These are phyloP conservation scores for Panicum hallii DNA, from an alignment of 202 grass and related monocot species.

Conservation along the genomic window DNA sequence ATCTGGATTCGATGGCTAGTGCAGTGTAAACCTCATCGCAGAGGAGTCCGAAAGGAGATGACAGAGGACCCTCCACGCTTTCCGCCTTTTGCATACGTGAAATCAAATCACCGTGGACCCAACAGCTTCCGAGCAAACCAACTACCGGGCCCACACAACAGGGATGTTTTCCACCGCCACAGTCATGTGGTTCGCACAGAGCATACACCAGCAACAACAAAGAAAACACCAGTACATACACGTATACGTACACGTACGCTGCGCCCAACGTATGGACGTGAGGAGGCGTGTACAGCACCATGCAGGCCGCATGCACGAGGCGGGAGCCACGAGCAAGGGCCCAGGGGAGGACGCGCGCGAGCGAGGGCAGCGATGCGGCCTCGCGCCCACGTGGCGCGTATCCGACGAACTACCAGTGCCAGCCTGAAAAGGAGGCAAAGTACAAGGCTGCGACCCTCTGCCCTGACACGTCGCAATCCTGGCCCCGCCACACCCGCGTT, in stretches of 20 bases:
- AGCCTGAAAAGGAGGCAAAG: background rate
- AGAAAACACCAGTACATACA: background rate
- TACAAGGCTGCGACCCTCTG: constrained; percentile 46
- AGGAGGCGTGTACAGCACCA: constrained; percentile 57
- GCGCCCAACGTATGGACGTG: constrained; percentile 20
- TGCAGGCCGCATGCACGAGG: constrained; percentile 54
- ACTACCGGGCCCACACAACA: constrained; percentile 20
- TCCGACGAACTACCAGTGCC: background rate
- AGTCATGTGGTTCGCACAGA: constrained; percentile 4
- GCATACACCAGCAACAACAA: background rate
- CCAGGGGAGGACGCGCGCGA: background rate
- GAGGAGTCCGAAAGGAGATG: background rate
- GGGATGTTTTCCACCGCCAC: background rate
- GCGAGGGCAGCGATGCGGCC: constrained; percentile 36
- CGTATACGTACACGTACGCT: background rate
- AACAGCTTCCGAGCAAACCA: background rate
- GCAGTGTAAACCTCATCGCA: background rate
- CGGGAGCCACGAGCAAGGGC: constrained; percentile 36
- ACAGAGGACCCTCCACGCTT: background rate
- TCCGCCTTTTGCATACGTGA: constrained; percentile 1
- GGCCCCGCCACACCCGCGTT: constrained; percentile 29
- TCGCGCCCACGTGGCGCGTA: constrained; percentile 26
- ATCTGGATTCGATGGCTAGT: too few relatives aligned
- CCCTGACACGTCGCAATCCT: constrained; percentile 43
- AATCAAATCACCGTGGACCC: constrained; percentile 49